phyloP scores from a whole-genome alignment of 108 stramenopile genomes.

The Skeletonema costatum region DNA sequence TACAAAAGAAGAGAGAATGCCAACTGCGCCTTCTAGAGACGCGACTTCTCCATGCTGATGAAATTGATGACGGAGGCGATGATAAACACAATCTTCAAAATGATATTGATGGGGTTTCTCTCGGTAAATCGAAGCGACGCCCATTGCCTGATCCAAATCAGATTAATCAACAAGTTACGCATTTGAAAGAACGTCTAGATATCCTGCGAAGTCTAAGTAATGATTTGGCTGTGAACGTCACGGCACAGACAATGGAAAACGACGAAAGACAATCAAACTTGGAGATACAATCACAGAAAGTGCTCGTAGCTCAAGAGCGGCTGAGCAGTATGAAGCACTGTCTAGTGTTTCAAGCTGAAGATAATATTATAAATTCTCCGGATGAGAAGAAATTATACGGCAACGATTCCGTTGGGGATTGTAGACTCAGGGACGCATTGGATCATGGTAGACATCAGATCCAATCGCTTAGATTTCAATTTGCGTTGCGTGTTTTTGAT shows the following conservation, averaged over 20 bases:
- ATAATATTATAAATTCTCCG: not conserved
- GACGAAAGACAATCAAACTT: conserved; percentile 22
- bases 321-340: conserved; percentile 20
- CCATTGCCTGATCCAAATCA: conserved; percentile 35
- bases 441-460: conserved; percentile 47
- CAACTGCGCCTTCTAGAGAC: conserved; percentile 17
- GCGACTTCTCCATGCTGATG: conserved; percentile 3
- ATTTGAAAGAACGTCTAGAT: conserved; percentile 14
- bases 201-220: conserved; percentile 5
- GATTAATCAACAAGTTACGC: conserved; percentile 12
- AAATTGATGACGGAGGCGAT: not conserved
- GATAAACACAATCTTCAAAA: not conserved
- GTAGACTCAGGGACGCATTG: conserved; percentile 15
- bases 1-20: conserved; percentile 8
- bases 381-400: conserved; percentile 10
- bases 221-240: conserved; percentile 21
- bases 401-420: not conserved
- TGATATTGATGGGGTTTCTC: not conserved
- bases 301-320: conserved; percentile 17
- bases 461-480: conserved; percentile 59
- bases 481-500: conserved; percentile 69
- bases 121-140: not conserved
- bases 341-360: conserved; percentile 6
- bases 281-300: not conserved
- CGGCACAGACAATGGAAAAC: conserved; percentile 39